Percentiles rank a stretch among this genome's conserved stretches.
Conservation (phyloP, 2,329 filamentous ascomycete species). For the Drechslerella dactyloides region DNA sequence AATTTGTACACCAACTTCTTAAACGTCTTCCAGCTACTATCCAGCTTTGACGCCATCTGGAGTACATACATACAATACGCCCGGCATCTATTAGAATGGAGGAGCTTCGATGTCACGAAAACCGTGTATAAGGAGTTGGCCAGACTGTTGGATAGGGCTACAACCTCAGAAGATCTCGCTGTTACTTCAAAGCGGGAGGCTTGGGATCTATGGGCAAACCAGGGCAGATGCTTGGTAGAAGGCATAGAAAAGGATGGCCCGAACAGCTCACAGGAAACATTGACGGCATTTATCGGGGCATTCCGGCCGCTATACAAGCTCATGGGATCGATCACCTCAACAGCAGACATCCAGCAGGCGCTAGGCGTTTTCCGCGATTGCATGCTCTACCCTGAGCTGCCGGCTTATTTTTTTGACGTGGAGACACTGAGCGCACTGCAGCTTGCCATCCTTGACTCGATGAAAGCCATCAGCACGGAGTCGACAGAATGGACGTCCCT, state of each 20-base stretch:
- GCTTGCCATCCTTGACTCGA: constrained; percentile 69
- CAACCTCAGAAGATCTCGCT: constrained; percentile 59
- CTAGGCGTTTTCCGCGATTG: constrained; percentile 73
- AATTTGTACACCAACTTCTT: constrained; percentile 78
- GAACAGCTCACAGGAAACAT: constrained; percentile 70
- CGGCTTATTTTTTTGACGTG: constrained; percentile 73
- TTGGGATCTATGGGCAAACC: constrained; percentile 71
- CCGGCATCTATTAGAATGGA: constrained; percentile 68
- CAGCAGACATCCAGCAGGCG: constrained; percentile 70
- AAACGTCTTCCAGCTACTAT: constrained; percentile 70
- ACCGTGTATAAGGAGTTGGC: constrained; percentile 72
- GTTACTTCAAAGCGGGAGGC: constrained; percentile 65
- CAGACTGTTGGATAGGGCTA: constrained; percentile 65
- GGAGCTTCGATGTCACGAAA: constrained; percentile 73
- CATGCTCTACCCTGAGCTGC: constrained; percentile 72
- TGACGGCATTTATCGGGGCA: constrained; percentile 81
- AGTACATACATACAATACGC: constrained; percentile 74
- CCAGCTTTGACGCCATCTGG: constrained; percentile 76
- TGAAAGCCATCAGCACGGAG: constrained; percentile 72
- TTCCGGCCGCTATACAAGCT: constrained; percentile 80
- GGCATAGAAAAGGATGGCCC: constrained; percentile 58
- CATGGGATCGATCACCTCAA: constrained; percentile 68
- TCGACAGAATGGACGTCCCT: constrained; percentile 69
- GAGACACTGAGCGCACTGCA: constrained; percentile 78
- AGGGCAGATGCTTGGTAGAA: constrained; percentile 53